Evolutionary conservation across 2,329 filamentous ascomycete species (phyloP).

Genomic region (Colletotrichum acutatum): DNA sequence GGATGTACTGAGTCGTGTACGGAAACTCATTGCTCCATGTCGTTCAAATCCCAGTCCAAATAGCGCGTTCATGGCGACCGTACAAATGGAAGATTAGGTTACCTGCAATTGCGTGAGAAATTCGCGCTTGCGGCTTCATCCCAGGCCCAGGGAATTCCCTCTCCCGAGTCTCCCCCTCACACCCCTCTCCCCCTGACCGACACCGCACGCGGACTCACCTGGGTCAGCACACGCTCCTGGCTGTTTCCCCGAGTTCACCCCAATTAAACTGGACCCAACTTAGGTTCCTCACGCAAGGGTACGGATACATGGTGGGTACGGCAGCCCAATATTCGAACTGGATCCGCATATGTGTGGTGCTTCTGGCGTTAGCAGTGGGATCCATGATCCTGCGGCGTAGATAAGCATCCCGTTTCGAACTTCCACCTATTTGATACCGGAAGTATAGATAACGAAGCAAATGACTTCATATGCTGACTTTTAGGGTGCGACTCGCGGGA

Average conservation of each 20-base stretch:
- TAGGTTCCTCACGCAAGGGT: not conserved
- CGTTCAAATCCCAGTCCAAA: not conserved
- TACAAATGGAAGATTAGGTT: not conserved
- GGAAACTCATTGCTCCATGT: not conserved
- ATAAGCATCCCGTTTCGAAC: constrained; percentile 27
- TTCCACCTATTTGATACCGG: constrained; percentile 19
- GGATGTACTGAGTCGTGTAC: constrained; percentile 24
- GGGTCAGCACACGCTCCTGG: constrained; percentile 20
- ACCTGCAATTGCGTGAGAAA: not conserved
- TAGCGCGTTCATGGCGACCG: not conserved
- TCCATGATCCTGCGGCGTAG: constrained; percentile 5
- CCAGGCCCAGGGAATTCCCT: not conserved
- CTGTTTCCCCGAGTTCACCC: constrained; percentile 27
- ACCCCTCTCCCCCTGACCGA: constrained; percentile 8
- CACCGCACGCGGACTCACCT: not conserved
- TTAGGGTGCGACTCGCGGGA: constrained; percentile 15
- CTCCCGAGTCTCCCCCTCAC: not conserved
- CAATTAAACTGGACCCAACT: not conserved
- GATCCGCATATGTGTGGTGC: constrained; percentile 14
- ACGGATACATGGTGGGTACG: not conserved
- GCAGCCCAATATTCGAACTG: not conserved
- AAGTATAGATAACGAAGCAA: constrained; percentile 8
- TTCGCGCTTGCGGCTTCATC: constrained; percentile 2
- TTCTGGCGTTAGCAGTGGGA: not conserved
- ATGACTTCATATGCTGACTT: constrained; percentile 16